Conservation (phyloP, 306 rosid genomes). For the Arachis hypogaea region DNA sequence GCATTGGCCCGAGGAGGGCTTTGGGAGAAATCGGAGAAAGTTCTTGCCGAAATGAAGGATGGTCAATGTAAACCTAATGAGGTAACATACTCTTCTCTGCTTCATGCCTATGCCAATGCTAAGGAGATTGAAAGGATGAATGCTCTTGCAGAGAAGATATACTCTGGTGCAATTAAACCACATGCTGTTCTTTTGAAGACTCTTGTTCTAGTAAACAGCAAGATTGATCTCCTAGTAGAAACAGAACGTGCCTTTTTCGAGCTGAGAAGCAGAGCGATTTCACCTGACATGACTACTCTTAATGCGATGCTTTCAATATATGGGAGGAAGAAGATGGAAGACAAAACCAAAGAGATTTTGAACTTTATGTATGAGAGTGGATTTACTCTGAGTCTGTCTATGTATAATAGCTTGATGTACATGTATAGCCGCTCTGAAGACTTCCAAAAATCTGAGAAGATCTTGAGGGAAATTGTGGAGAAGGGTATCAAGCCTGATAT, state of each 20-base stretch:
- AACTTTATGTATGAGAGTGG: constrained; percentile 70
- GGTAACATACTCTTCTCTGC: constrained; percentile 75
- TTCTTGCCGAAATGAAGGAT: constrained; percentile 71
- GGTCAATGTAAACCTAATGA: constrained; percentile 79
- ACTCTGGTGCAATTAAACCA: constrained; percentile 60
- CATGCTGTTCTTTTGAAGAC: constrained; percentile 78
- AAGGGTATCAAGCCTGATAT: constrained; percentile 72
- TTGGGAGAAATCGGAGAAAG: constrained; percentile 75
- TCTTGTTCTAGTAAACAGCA: constrained; percentile 76
- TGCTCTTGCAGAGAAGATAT: constrained; percentile 75
- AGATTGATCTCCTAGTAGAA: constrained; percentile 66
- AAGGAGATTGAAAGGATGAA: constrained; percentile 61
- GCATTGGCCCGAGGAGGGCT: constrained; percentile 83
- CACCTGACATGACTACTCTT: constrained; percentile 64
- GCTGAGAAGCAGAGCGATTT: constrained; percentile 55
- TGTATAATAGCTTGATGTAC: constrained; percentile 80
- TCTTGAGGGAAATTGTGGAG: constrained; percentile 58
- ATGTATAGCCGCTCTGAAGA: constrained; percentile 65
- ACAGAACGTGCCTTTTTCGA: constrained; percentile 79
- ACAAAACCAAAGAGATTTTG: constrained; percentile 65
- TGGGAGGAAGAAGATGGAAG: constrained; percentile 70
- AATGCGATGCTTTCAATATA: constrained; percentile 83
- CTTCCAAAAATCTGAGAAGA: constrained; percentile 60
- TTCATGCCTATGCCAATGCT: constrained; percentile 87
- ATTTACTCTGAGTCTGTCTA: constrained; percentile 73